Conservation (phyloP, 2,329 filamentous ascomycete species). For the Phyllosticta citriasiana region DNA sequence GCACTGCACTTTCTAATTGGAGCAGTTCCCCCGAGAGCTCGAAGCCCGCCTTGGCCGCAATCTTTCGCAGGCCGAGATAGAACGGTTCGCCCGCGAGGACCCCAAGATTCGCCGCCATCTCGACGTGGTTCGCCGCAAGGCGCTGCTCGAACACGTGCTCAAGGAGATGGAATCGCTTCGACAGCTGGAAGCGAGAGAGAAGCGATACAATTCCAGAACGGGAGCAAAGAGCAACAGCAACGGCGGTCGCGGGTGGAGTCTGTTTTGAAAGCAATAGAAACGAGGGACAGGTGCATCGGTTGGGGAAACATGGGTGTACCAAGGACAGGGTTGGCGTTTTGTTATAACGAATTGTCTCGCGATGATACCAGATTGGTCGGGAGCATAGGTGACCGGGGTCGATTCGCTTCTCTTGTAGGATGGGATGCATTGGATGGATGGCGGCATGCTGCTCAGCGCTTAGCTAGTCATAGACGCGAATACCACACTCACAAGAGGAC, state of each 20-base stretch:
- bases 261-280: slow-evolving; percentile 19
- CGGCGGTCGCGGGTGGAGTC: slow-evolving; percentile 23
- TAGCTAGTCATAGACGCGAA: neutral
- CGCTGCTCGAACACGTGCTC: slow-evolving; percentile 82
- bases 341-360: slow-evolving; percentile 5
- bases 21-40: slow-evolving; percentile 74
- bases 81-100: slow-evolving; percentile 87
- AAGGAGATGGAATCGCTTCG: slow-evolving; percentile 91
- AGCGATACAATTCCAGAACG: slow-evolving; percentile 31
- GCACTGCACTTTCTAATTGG: slow-evolving; percentile 3
- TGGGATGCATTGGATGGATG: neutral
- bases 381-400: neutral
- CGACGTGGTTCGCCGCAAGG: slow-evolving; percentile 85
- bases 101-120: slow-evolving; percentile 80
- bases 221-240: slow-evolving; percentile 18
- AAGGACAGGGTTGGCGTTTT: slow-evolving; percentile 7
- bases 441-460: neutral
- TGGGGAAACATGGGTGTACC: neutral
- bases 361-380: slow-evolving; percentile 11
- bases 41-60: slow-evolving; percentile 77
- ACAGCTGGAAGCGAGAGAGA: slow-evolving; percentile 68
- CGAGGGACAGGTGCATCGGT: slow-evolving; percentile 4
- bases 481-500: neutral
- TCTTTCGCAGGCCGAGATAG: slow-evolving; percentile 68
- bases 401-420: neutral